phyloP scores from a whole-genome alignment of 179 eudicot species.

The Heliamphora pulchella region DNA sequence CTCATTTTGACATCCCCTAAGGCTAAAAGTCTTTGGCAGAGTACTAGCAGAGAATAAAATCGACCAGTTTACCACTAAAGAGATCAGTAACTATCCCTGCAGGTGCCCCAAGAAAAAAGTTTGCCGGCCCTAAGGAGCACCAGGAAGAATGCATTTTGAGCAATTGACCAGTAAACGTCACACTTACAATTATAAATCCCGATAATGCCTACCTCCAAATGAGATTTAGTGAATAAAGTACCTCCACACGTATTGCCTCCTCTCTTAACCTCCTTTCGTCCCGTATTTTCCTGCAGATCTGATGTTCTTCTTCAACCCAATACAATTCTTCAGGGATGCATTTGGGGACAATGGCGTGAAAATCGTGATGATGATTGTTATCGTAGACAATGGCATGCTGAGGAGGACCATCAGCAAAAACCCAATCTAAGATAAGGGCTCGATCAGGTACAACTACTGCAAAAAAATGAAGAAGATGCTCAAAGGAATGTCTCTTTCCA shows the following conservation, averaged over 20 bases:
- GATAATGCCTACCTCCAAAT: not conserved
- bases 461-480: slow-evolving; percentile 20
- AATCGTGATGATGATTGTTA: slow-evolving; percentile 72
- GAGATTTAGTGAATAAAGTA: slow-evolving; percentile 23
- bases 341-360: slow-evolving; percentile 72
- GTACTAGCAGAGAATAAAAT: too few relatives aligned
- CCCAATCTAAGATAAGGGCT: slow-evolving; percentile 92
- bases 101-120: not conserved
- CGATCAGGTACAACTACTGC: slow-evolving; percentile 74
- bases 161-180: not conserved
- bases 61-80: too few relatives aligned
- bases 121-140: not conserved
- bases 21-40: not conserved
- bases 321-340: slow-evolving; percentile 47
- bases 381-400: slow-evolving; percentile 68
- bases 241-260: slow-evolving; percentile 77
- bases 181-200: not conserved
- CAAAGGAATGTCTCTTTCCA: slow-evolving; percentile 4
- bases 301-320: slow-evolving; percentile 84
- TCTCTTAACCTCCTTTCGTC: slow-evolving; percentile 66
- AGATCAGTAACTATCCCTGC: not conserved
- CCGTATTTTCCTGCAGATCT: slow-evolving; percentile 58
- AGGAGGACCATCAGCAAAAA: slow-evolving; percentile 94
- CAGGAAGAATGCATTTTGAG: not conserved
- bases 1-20: not conserved